phyloP scores from a whole-genome alignment of 768 basidiomycete species.

The Hygrophoropsis aurantiaca region DNA sequence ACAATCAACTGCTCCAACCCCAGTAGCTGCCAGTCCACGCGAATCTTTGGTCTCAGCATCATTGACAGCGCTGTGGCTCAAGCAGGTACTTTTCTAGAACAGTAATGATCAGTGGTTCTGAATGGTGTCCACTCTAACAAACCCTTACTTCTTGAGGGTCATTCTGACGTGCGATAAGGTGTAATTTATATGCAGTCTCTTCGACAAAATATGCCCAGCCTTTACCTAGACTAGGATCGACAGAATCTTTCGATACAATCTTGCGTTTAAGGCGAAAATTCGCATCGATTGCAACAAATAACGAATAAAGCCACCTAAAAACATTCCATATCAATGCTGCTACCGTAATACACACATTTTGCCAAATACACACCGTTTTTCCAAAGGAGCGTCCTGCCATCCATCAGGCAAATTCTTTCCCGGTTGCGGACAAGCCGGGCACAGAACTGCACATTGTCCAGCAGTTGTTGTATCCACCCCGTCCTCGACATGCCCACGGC shows the following conservation, averaged over 20 bases:
- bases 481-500: constrained; percentile 3
- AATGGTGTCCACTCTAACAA: not conserved
- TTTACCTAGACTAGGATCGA: constrained; percentile 26
- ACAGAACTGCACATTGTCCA: constrained; percentile 7
- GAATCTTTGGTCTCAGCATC: constrained; percentile 6
- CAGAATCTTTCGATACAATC: constrained; percentile 21
- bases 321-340: not conserved
- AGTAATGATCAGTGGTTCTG: too few species aligned
- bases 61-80: constrained; percentile 2
- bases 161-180: constrained; percentile 6
- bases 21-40: constrained; percentile 20
- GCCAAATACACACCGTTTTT: not conserved
- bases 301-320: constrained; percentile 25
- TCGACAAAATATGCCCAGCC: constrained; percentile 29
- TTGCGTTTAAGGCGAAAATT: constrained; percentile 27
- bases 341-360: not conserved
- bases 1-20: constrained; percentile 29
- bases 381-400: not conserved
- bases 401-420: constrained; percentile 6
- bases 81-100: constrained; percentile 7
- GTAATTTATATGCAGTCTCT: constrained; percentile 12
- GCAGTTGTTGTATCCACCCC: constrained; percentile 1
- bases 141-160: not conserved
- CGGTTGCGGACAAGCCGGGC: constrained; percentile 15
- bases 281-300: too few species aligned